Percentiles rank a stretch among this genome's conserved stretches.
These are phyloP conservation scores for Tuber brumale DNA, from an alignment of 495 filamentous ascomycete species.

Conservation along the genomic window DNA sequence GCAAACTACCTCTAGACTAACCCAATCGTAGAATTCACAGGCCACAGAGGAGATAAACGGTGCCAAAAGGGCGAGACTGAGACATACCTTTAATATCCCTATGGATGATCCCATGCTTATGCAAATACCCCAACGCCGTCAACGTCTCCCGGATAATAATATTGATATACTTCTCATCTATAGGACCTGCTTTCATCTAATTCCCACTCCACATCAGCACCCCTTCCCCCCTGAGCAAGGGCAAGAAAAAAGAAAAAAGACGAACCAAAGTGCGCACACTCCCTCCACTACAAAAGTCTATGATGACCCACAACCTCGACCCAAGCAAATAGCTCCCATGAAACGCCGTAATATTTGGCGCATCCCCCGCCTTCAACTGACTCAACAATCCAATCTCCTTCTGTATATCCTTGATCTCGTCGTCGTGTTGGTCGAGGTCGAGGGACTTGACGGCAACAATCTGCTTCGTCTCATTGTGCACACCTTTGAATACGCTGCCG, in stretches of 20 bases:
- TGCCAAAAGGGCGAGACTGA: neutral
- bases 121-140: conserved; percentile 75
- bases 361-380: conserved; percentile 72
- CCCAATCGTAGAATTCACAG: neutral
- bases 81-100: conserved; percentile 81
- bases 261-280: conserved; percentile 82
- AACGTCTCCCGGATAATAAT: conserved; percentile 83
- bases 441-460: conserved; percentile 92
- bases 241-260: neutral
- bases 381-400: conserved; percentile 85
- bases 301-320: conserved; percentile 88
- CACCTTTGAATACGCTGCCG: conserved; percentile 87
- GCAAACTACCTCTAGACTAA: neutral
- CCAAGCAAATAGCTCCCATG: conserved; percentile 82
- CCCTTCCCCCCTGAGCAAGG: no score
- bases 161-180: conserved; percentile 86
- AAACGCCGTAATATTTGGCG: conserved; percentile 83
- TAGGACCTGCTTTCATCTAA: conserved; percentile 59
- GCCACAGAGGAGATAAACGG: neutral
- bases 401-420: conserved; percentile 66
- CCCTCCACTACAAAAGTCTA: conserved; percentile 90
- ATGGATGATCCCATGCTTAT: conserved; percentile 89
- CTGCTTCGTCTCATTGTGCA: conserved; percentile 51
- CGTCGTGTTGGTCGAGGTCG: conserved; percentile 83
- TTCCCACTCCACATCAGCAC: conserved; percentile 27